Evolutionary conservation across 306 rosid species (phyloP).

Genomic region (Prunus dulcis): DNA sequence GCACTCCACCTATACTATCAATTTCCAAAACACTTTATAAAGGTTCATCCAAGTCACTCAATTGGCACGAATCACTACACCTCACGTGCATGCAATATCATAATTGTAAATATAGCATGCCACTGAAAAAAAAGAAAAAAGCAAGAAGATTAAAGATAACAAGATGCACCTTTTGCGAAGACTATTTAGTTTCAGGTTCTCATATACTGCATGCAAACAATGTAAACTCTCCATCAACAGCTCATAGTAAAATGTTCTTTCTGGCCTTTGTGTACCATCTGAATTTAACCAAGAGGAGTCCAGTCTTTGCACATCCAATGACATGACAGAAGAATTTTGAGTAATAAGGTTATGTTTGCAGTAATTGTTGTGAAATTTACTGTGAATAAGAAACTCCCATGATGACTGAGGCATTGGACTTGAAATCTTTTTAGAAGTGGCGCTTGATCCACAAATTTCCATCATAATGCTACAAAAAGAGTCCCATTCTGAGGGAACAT

Average conservation of each 20-base stretch:
- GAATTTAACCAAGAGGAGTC: slow-evolving; percentile 25
- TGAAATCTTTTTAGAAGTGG: slow-evolving; percentile 31
- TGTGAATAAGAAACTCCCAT: slow-evolving; percentile 81
- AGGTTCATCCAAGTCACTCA: slow-evolving; percentile 8
- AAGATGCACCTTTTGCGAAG: too few relatives aligned
- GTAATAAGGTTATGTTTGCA: slow-evolving; percentile 48
- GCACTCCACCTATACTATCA: not conserved
- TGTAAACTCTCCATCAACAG: slow-evolving; percentile 64
- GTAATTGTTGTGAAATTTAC: slow-evolving; percentile 72
- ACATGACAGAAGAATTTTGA: slow-evolving; percentile 37
- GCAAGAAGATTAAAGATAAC: too few relatives aligned
- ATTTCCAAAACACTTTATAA: not conserved
- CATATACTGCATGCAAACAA: slow-evolving; percentile 93
- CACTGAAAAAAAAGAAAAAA: too few relatives aligned
- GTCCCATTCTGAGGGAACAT: slow-evolving; percentile 73
- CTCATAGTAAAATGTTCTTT: slow-evolving; percentile 50
- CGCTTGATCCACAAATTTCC: slow-evolving; percentile 52
- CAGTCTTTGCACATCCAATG: slow-evolving; percentile 37
- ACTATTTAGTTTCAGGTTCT: slow-evolving; percentile 37
- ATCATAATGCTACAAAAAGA: slow-evolving; percentile 60
- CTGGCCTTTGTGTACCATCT: slow-evolving; percentile 32
- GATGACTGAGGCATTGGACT: slow-evolving; percentile 46
- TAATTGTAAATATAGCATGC: too few relatives aligned
- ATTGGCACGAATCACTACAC: not conserved
- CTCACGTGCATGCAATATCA: too few relatives aligned